Evolutionary conservation across 139 green algal species (phyloP).

Genomic region (Closterium sp.): DNA sequence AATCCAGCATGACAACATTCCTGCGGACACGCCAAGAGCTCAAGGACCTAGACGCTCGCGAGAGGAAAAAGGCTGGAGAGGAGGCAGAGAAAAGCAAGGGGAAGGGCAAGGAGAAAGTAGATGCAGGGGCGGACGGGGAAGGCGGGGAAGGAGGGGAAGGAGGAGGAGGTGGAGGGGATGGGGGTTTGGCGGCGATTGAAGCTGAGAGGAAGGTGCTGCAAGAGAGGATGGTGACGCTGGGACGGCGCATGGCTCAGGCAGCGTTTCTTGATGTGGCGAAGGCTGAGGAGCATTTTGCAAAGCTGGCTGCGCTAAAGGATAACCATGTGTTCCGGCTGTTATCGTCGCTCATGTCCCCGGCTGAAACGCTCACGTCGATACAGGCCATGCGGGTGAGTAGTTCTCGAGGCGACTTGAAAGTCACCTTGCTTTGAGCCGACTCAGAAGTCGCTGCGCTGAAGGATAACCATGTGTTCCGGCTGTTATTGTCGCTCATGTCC

Average conservation of each 20-base stretch:
- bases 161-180: not conserved
- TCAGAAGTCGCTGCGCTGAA: constrained; percentile 46
- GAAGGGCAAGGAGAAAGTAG: not conserved
- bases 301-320: constrained; percentile 64
- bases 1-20: not conserved
- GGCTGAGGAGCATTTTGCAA: constrained; percentile 58
- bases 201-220: not conserved
- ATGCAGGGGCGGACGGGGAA: not conserved
- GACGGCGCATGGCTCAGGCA: not conserved
- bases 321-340: constrained; percentile 68
- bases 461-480: constrained; percentile 70
- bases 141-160: not conserved
- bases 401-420: no score
- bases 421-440: constrained; percentile 56
- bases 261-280: constrained; percentile 25
- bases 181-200: not conserved
- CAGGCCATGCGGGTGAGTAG: not conserved
- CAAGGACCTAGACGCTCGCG: not conserved
- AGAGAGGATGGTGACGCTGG: not conserved
- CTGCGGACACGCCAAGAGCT: not conserved
- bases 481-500: constrained; percentile 52
- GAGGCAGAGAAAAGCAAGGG: not conserved
- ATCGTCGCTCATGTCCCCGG: constrained; percentile 35
- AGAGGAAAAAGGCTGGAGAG: not conserved
- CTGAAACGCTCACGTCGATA: not conserved